phyloP scores from a whole-genome alignment of 768 basidiomycete species.

The Lactifluus hygrophoroides region DNA sequence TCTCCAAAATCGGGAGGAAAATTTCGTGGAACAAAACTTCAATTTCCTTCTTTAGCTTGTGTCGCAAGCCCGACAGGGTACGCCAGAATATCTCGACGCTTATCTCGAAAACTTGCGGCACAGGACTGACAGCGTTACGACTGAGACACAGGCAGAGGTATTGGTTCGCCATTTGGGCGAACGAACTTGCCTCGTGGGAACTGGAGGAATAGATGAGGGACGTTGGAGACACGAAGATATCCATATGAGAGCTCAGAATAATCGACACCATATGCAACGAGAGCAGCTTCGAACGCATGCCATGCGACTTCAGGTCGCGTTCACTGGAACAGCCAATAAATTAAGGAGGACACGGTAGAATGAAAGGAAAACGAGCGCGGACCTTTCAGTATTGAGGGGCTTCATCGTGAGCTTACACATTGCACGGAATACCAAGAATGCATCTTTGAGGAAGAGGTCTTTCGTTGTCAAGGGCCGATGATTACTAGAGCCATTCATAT shows the following conservation, averaged over 20 bases:
- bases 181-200: slow-evolving; percentile 77
- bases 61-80: slow-evolving; percentile 87
- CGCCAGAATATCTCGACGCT: slow-evolving; percentile 99
- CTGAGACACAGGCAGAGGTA: slow-evolving; percentile 91
- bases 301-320: slow-evolving; percentile 91
- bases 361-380: slow-evolving; percentile 16
- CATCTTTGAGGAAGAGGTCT: slow-evolving; percentile 93
- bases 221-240: slow-evolving; percentile 76
- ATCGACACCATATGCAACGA: slow-evolving; percentile 91
- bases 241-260: slow-evolving; percentile 85
- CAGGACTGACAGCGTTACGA: slow-evolving; percentile 90
- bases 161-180: slow-evolving; percentile 91
- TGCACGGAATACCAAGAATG: slow-evolving; percentile 94
- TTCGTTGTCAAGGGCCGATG: slow-evolving; percentile 54
- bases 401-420: slow-evolving; percentile 99
- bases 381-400: slow-evolving; percentile 90
- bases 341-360: not conserved
- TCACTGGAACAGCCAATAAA: slow-evolving; percentile 46
- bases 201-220: slow-evolving; percentile 91
- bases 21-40: slow-evolving; percentile 98
- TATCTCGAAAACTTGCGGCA: slow-evolving; percentile 94
- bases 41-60: slow-evolving; percentile 99
- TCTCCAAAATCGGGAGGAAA: slow-evolving; percentile 96
- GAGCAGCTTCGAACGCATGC: slow-evolving; percentile 93
- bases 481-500: slow-evolving; percentile 19